These are phyloP conservation scores for Neofusicoccum sp. DNA, from an alignment of 2,329 filamentous ascomycete species.

Conservation along the genomic window DNA sequence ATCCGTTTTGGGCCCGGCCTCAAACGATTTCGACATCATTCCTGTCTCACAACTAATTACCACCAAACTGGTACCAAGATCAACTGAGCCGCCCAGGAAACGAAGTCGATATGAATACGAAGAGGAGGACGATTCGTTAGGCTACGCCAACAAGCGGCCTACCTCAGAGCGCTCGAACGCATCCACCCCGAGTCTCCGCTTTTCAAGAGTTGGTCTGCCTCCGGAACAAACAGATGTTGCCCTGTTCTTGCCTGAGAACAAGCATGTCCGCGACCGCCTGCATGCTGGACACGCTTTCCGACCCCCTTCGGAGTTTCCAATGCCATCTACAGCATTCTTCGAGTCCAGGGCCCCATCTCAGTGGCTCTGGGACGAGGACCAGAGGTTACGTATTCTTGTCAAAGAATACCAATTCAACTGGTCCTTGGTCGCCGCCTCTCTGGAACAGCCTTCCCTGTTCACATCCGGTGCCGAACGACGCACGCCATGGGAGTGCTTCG, in stretches of 20 bases:
- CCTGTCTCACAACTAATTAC: slow-evolving; percentile 86
- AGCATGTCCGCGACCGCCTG: slow-evolving; percentile 83
- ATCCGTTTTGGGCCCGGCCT: slow-evolving; percentile 46
- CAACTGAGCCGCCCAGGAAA: slow-evolving; percentile 69
- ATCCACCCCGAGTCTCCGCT: slow-evolving; percentile 40
- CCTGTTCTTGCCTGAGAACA: slow-evolving; percentile 87
- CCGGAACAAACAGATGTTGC: slow-evolving; percentile 78
- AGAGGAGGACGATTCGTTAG: slow-evolving; percentile 64
- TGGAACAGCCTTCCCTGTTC: slow-evolving; percentile 74
- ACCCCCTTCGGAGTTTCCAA: slow-evolving; percentile 85
- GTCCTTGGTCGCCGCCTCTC: slow-evolving; percentile 85
- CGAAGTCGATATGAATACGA: slow-evolving; percentile 81
- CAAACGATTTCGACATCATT: slow-evolving; percentile 45
- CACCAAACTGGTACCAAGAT: slow-evolving; percentile 72
- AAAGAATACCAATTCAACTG: slow-evolving; percentile 97
- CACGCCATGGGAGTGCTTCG: slow-evolving; percentile 98
- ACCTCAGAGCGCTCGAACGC: slow-evolving; percentile 48
- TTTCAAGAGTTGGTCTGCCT: slow-evolving; percentile 55
- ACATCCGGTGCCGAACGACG: slow-evolving; percentile 85
- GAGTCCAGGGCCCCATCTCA: slow-evolving; percentile 85
- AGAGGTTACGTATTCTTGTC: slow-evolving; percentile 81
- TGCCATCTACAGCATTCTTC: slow-evolving; percentile 90
- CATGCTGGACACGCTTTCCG: slow-evolving; percentile 92
- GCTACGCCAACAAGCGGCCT: slow-evolving; percentile 40
- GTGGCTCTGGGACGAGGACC: slow-evolving; percentile 89